These are phyloP conservation scores for Solanum sejunctum DNA, from an alignment of 257 asterid genomes.

Conservation along the genomic window DNA sequence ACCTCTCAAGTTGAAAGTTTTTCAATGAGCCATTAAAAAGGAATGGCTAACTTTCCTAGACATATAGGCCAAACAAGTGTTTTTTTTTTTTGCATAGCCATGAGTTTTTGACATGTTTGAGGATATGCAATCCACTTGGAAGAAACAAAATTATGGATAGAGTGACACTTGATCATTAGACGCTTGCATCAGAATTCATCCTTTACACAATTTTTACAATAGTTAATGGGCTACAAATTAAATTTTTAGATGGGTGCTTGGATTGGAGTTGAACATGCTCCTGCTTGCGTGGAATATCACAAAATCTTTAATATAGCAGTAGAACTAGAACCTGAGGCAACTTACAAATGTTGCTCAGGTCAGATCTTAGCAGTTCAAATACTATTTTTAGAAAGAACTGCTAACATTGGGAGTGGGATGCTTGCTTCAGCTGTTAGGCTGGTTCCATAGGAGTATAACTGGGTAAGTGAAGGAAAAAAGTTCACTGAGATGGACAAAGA, in stretches of 20 bases:
- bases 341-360: background rate
- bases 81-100: background rate
- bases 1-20: background rate
- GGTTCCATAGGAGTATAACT: background rate
- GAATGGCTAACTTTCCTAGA: background rate
- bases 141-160: background rate
- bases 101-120: background rate
- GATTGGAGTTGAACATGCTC: background rate
- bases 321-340: background rate
- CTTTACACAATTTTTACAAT: background rate
- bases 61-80: background rate
- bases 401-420: background rate
- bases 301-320: background rate
- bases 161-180: background rate
- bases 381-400: background rate
- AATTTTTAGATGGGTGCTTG: background rate
- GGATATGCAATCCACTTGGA: background rate
- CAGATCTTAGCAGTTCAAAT: background rate
- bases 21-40: background rate
- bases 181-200: too few species aligned
- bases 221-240: background rate
- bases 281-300: background rate
- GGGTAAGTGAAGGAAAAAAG: background rate
- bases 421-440: background rate
- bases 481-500: background rate